These are phyloP conservation scores for Sugiyamaella neomexicana DNA, from an alignment of 1,139 yeast genomes.

Conservation along the genomic window DNA sequence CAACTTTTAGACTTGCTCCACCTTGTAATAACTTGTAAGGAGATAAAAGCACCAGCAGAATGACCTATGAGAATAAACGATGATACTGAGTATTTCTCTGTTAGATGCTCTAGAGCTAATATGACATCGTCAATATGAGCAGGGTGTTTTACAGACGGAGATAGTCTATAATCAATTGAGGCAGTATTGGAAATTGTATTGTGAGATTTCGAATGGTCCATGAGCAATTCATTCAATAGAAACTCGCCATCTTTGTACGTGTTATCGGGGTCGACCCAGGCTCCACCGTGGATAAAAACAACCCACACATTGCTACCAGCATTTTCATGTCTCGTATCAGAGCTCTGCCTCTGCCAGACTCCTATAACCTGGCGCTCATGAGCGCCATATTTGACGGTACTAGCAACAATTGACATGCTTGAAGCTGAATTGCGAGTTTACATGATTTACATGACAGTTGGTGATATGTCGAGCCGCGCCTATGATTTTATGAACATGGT, in stretches of 20 bases:
- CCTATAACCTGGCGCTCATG: slow-evolving; percentile 20
- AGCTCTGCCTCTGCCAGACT: slow-evolving; percentile 6
- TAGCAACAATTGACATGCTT: not conserved
- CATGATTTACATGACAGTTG: not conserved
- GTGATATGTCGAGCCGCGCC: too few relatives aligned
- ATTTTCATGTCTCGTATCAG: not conserved
- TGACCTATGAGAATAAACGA: slow-evolving; percentile 60
- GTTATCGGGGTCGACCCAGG: slow-evolving; percentile 75
- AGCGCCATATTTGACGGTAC: slow-evolving; percentile 14
- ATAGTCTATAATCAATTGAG: slow-evolving; percentile 66
- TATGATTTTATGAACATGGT: too few relatives aligned
- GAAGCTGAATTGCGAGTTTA: not conserved
- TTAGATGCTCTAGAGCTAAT: slow-evolving; percentile 45
- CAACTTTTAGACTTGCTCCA: slow-evolving; percentile 16
- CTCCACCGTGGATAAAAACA: slow-evolving; percentile 81
- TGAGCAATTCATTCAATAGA: slow-evolving; percentile 37
- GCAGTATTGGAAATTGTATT: slow-evolving; percentile 28
- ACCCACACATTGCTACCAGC: slow-evolving; percentile 32
- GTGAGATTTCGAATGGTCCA: slow-evolving; percentile 15
- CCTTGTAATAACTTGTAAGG: slow-evolving; percentile 52
- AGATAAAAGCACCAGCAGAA: slow-evolving; percentile 78
- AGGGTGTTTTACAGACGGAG: slow-evolving; percentile 67
- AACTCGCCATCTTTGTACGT: slow-evolving; percentile 56
- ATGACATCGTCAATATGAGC: slow-evolving; percentile 59
- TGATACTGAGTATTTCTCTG: slow-evolving; percentile 34